phyloP scores from a whole-genome alignment of 768 basidiomycete genomes.

The Psilocybe subaeruginosa region DNA sequence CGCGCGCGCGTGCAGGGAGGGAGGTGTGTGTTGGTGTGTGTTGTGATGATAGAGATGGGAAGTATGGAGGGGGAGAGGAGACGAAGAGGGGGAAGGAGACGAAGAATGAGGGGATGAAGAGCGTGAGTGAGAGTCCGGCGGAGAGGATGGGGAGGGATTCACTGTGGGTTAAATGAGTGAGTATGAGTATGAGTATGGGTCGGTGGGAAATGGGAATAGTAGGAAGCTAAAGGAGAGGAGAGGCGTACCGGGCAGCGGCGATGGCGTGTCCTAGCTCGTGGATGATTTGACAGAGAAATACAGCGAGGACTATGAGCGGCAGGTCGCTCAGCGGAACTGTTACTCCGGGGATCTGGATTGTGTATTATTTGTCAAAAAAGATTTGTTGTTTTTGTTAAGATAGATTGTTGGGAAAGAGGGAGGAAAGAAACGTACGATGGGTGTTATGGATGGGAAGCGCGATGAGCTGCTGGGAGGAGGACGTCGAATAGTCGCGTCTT shows the following conservation, averaged over 20 bases:
- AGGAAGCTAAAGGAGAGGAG: not conserved
- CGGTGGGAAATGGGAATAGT: not conserved
- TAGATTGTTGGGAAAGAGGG: not conserved
- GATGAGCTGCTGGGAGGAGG: not conserved
- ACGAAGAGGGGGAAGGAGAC: slow-evolving; percentile 63
- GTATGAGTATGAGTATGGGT: not conserved
- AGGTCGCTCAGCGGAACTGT: slow-evolving; percentile 78
- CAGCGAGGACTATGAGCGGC: slow-evolving; percentile 62
- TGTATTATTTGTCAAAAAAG: too few relatives aligned
- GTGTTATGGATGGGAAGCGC: slow-evolving; percentile 23
- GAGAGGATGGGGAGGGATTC: slow-evolving; percentile 66
- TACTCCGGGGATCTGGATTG: slow-evolving; percentile 75
- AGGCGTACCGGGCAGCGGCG: slow-evolving; percentile 70
- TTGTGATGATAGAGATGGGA: slow-evolving; percentile 65
- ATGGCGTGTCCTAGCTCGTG: slow-evolving; percentile 86
- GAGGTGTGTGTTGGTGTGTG: slow-evolving; percentile 66
- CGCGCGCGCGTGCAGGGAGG: slow-evolving; percentile 43
- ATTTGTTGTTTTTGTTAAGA: not conserved
- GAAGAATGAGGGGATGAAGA: slow-evolving; percentile 75
- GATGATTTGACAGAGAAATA: slow-evolving; percentile 67
- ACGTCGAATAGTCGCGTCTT: not conserved
- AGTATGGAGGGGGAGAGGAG: slow-evolving; percentile 64
- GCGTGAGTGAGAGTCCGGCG: slow-evolving; percentile 62
- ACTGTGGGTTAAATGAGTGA: slow-evolving; percentile 35
- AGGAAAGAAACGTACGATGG: slow-evolving; percentile 32